Conservation (phyloP, 371 early-diverging fungal genomes). For the Mucor saturninus region DNA sequence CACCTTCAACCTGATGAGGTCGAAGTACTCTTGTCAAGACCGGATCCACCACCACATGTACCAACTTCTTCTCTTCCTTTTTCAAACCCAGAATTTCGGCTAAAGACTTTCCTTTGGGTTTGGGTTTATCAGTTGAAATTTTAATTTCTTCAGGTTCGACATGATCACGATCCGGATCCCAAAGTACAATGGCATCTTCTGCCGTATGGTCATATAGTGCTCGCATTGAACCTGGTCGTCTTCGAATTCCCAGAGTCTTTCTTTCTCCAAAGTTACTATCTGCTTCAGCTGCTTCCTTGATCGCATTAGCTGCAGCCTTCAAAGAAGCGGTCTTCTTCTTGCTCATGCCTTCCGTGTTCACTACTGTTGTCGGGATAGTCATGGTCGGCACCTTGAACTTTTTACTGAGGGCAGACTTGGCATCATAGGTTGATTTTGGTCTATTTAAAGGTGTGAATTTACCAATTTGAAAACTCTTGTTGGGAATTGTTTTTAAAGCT, state of each 20-base stretch:
- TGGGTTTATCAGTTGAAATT: conserved; percentile 38
- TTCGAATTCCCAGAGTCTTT: conserved; percentile 30
- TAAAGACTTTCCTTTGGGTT: conserved; percentile 41
- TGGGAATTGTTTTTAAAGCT: conserved; percentile 20
- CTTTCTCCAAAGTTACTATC: conserved; percentile 14
- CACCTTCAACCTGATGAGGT: conserved; percentile 96
- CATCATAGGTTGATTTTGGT: conserved; percentile 37
- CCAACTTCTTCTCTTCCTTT: conserved; percentile 55
- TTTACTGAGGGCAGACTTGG: conserved; percentile 32
- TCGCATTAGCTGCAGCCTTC: background rate
- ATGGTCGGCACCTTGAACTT: conserved; percentile 49
- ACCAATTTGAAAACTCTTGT: conserved; percentile 1
- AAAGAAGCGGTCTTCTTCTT: background rate
- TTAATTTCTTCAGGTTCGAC: conserved; percentile 37
- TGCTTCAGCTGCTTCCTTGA: background rate
- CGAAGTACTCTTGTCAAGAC: conserved; percentile 81
- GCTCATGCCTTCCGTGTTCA: background rate
- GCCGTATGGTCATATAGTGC: conserved; percentile 87
- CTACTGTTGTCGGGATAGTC: background rate
- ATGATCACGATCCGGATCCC: conserved; percentile 71
- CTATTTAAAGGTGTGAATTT: conserved; percentile 27
- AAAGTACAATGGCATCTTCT: conserved; percentile 86
- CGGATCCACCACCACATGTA: conserved; percentile 84
- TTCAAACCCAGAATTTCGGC: conserved; percentile 60
- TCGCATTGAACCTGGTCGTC: conserved; percentile 31